These are phyloP conservation scores for Pulveroboletus sp. DNA, from an alignment of 768 basidiomycete genomes.

Conservation along the genomic window DNA sequence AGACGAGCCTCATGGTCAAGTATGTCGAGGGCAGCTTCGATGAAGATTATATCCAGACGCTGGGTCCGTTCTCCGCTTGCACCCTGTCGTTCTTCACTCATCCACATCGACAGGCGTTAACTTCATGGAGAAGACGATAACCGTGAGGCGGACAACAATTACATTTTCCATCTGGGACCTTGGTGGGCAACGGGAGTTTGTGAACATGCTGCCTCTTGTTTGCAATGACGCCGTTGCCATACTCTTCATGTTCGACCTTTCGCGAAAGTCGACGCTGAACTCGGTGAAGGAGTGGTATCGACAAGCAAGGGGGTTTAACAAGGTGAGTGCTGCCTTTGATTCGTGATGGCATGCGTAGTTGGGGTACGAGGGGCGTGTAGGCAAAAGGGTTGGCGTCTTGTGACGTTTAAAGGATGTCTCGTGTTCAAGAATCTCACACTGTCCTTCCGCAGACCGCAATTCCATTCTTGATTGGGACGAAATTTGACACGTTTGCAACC, in stretches of 20 bases:
- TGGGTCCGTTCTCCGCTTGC: conserved; percentile 55
- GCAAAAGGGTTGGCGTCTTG: conserved; percentile 1
- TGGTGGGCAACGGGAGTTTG: conserved; percentile 96
- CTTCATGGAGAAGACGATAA: conserved; percentile 99
- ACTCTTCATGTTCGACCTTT: conserved; percentile 99
- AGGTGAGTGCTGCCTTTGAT: conserved; percentile 49
- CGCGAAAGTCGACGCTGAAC: conserved; percentile 95
- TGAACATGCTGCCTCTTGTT: conserved; percentile 97
- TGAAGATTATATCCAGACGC: conserved; percentile 99
- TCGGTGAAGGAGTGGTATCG: conserved; percentile 99
- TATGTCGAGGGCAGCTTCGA: conserved; percentile 99
- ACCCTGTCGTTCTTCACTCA: conserved; percentile 5
- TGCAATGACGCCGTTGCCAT: conserved; percentile 99
- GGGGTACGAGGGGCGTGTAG: not conserved
- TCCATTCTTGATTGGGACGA: conserved; percentile 97
- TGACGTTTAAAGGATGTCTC: conserved; percentile 1
- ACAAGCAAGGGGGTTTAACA: conserved; percentile 98
- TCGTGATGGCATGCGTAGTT: not conserved
- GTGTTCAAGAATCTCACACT: conserved; percentile 15
- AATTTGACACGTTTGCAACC: conserved; percentile 95
- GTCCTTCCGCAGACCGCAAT: conserved; percentile 77
- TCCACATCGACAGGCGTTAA: conserved; percentile 68
- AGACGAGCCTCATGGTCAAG: conserved; percentile 99
- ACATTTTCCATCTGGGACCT: conserved; percentile 99
- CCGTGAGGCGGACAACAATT: conserved; percentile 96